These are phyloP conservation scores for Pachysolen tannophilus DNA, from an alignment of 805 yeast genomes.

Conservation along the genomic window DNA sequence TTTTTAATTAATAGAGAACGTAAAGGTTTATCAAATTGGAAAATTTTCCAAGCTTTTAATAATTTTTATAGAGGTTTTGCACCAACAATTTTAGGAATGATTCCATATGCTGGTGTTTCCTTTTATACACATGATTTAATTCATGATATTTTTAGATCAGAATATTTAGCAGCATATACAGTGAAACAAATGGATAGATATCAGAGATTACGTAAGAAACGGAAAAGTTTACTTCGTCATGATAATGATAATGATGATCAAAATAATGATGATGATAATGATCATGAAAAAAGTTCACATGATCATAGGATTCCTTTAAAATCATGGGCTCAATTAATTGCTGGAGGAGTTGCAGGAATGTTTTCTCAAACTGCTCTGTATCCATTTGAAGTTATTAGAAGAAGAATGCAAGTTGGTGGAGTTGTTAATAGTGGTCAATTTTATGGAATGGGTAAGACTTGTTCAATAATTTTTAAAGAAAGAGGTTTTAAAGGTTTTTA, in stretches of 20 bases:
- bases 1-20: conserved; percentile 20
- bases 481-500: conserved; percentile 83
- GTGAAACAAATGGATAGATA: conserved; percentile 19
- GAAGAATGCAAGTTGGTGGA: conserved; percentile 95
- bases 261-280: conserved; percentile 8
- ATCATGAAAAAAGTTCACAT: conserved; percentile 25
- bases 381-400: conserved; percentile 90
- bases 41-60: conserved; percentile 27
- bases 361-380: conserved; percentile 93
- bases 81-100: conserved; percentile 91
- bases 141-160: conserved; percentile 79
- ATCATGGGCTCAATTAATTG: conserved; percentile 87
- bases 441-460: conserved; percentile 44
- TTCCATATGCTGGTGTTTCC: conserved; percentile 97
- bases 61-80: conserved; percentile 93
- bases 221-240: conserved; percentile 7
- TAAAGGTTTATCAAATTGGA: conserved; percentile 28
- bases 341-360: conserved; percentile 97
- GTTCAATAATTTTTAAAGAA: conserved; percentile 55
- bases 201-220: not conserved
- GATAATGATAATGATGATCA: conserved; percentile 7
- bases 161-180: conserved; percentile 43
- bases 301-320: conserved; percentile 58
- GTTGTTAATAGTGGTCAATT: conserved; percentile 48
- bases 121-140: conserved; percentile 88